phyloP scores from a whole-genome alignment of 2,329 filamentous ascomycete genomes.

The Pseudocercospora pini-densiflorae region DNA sequence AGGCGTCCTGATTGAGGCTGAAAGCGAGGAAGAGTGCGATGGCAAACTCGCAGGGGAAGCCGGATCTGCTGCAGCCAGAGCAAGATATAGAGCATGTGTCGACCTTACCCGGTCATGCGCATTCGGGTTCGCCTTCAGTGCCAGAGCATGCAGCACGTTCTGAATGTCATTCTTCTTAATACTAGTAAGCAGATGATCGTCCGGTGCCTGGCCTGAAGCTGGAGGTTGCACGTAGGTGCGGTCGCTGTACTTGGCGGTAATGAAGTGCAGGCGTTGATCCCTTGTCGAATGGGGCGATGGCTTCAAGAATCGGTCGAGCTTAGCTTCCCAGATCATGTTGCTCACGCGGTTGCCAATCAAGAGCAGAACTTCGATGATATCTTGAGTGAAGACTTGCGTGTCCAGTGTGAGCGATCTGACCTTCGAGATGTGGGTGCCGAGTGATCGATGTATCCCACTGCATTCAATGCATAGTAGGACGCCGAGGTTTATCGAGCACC shows the following conservation, averaged over 20 bases:
- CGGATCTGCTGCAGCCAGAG: constrained; percentile 89
- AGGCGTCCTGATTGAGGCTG: constrained; percentile 41
- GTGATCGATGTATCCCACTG: constrained; percentile 92
- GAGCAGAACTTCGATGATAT: constrained; percentile 92
- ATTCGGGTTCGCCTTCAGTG: constrained; percentile 86
- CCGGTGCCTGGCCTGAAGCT: constrained; percentile 67
- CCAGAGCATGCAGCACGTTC: constrained; percentile 87
- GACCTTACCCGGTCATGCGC: constrained; percentile 81
- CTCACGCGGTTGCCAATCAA: constrained; percentile 92
- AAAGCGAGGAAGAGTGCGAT: constrained; percentile 39
- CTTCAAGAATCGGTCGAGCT: constrained; percentile 73
- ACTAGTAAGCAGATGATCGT: constrained; percentile 87
- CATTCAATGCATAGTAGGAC: constrained; percentile 98
- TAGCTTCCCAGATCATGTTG: constrained; percentile 96
- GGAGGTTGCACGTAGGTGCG: constrained; percentile 77
- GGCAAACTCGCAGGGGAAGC: constrained; percentile 66
- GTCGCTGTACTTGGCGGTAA: constrained; percentile 93
- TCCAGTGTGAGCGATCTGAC: constrained; percentile 93
- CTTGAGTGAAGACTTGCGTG: constrained; percentile 92
- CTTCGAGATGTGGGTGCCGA: constrained; percentile 98
- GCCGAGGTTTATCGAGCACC: constrained; percentile 97
- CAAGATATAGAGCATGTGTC: constrained; percentile 88
- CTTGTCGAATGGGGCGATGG: constrained; percentile 77
- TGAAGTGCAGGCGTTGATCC: constrained; percentile 91
- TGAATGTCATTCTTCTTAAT: constrained; percentile 98